A percentile compares a stretch with the other conserved stretches of the same genome.
These are phyloP conservation scores for Rutstroemia sydowiana DNA, from an alignment of 2,329 filamentous ascomycete species.

Conservation along the genomic window DNA sequence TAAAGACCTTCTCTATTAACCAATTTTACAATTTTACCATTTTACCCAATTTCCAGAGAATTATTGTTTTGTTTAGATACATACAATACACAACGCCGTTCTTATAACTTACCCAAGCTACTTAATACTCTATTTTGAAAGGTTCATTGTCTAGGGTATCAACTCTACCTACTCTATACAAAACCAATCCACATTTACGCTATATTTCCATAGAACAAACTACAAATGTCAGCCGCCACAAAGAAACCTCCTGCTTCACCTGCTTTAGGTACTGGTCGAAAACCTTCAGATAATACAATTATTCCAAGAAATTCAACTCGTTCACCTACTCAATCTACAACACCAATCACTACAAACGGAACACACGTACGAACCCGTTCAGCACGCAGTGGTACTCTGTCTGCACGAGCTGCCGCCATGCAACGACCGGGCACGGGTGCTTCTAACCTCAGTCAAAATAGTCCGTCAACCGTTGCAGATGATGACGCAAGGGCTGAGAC, in stretches of 20 bases:
- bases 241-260: constrained; percentile 33
- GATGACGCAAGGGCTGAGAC: constrained; percentile 74
- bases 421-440: constrained; percentile 42
- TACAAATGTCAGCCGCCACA: constrained; percentile 35
- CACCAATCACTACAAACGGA: constrained; percentile 23
- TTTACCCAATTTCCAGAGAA: constrained; percentile 3
- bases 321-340: constrained; percentile 23
- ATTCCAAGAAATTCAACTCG: constrained; percentile 17
- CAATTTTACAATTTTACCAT: neutral
- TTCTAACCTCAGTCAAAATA: constrained; percentile 28
- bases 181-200: neutral
- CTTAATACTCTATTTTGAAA: neutral
- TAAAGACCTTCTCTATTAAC: neutral
- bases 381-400: constrained; percentile 57
- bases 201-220: neutral
- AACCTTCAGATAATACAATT: constrained; percentile 24
- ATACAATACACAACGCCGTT: neutral
- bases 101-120: no score
- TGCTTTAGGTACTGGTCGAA: constrained; percentile 18
- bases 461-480: constrained; percentile 42
- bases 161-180: no score
- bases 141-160: neutral
- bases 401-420: constrained; percentile 65
- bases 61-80: neutral
- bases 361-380: constrained; percentile 54